Evolutionary conservation across 169 alveolate genomes (phyloP).

Genomic region (Plasmodium knowlesi): DNA sequence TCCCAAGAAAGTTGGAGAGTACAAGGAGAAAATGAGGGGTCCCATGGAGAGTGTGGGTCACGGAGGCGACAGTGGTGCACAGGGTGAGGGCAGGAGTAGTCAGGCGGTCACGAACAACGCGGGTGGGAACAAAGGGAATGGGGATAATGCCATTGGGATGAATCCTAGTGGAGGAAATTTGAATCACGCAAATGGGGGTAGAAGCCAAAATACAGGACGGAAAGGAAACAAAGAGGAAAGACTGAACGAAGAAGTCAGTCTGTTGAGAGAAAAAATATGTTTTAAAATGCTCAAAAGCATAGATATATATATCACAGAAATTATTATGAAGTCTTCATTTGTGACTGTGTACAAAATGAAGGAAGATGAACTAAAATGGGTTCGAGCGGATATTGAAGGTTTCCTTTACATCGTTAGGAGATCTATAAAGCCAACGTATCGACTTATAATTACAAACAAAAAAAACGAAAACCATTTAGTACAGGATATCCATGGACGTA

Average conservation of each 20-base stretch:
- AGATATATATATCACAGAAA: conserved; percentile 76
- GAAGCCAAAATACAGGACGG: background rate
- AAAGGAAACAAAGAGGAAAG: conserved; percentile 9
- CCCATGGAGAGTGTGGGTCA: background rate
- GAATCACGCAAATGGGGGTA: background rate
- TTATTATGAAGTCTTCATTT: conserved; percentile 80
- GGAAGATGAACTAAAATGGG: conserved; percentile 79
- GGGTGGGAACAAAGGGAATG: background rate
- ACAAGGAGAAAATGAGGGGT: conserved; percentile 4
- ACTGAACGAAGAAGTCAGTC: conserved; percentile 15
- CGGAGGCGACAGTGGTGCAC: background rate
- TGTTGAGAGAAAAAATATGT: conserved; percentile 77
- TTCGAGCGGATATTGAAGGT: conserved; percentile 82
- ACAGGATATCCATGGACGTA: conserved; percentile 79
- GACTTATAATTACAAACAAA: conserved; percentile 80
- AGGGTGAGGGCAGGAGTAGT: background rate
- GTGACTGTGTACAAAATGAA: conserved; percentile 81
- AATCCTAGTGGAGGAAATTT: background rate
- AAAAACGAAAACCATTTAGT: conserved; percentile 81
- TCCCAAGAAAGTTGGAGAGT: conserved; percentile 16
- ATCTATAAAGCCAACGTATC: conserved; percentile 48
- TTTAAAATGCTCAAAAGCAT: conserved; percentile 77
- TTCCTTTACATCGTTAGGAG: conserved; percentile 78
- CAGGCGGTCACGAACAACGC: background rate
- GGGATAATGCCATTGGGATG: background rate